Evolutionary conservation across 1,139 yeast genomes (phyloP).

Genomic region (Geotrichum klebahnii): DNA sequence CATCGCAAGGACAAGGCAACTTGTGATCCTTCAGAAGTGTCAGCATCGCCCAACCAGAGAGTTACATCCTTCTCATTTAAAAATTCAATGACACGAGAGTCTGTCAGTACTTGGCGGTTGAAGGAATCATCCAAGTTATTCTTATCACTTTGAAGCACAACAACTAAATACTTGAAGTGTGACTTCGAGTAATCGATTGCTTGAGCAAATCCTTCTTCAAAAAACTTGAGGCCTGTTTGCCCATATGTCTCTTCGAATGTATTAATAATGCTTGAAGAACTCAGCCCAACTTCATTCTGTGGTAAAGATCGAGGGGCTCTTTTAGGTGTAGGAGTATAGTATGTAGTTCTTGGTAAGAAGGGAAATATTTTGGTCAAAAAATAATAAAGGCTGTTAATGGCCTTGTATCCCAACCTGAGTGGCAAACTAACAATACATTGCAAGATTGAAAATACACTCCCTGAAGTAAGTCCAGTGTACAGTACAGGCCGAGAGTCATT

Average conservation of each 20-base stretch:
- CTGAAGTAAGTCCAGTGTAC: constrained; percentile 26
- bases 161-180: constrained; percentile 64
- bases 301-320: constrained; percentile 33
- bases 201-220: constrained; percentile 70
- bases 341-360: constrained; percentile 38
- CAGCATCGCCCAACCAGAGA: constrained; percentile 85
- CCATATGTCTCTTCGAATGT: constrained; percentile 42
- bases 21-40: constrained; percentile 79
- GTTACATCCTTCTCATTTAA: constrained; percentile 51
- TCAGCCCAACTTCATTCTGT: constrained; percentile 38
- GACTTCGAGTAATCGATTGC: constrained; percentile 65
- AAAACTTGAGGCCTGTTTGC: constrained; percentile 41
- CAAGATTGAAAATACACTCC: constrained; percentile 29
- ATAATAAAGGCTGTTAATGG: constrained; percentile 33
- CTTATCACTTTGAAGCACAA: constrained; percentile 68
- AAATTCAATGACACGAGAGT: constrained; percentile 50
- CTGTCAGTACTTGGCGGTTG: constrained; percentile 53
- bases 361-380: constrained; percentile 37
- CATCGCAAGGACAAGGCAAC: constrained; percentile 71
- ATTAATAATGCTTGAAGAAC: constrained; percentile 38
- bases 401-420: constrained; percentile 32
- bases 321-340: constrained; percentile 38
- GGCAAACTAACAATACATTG: constrained; percentile 36
- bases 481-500: constrained; percentile 22
- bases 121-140: constrained; percentile 59